phyloP scores from a whole-genome alignment of 2,329 filamentous ascomycete species.

The Bretziella fagacearum region DNA sequence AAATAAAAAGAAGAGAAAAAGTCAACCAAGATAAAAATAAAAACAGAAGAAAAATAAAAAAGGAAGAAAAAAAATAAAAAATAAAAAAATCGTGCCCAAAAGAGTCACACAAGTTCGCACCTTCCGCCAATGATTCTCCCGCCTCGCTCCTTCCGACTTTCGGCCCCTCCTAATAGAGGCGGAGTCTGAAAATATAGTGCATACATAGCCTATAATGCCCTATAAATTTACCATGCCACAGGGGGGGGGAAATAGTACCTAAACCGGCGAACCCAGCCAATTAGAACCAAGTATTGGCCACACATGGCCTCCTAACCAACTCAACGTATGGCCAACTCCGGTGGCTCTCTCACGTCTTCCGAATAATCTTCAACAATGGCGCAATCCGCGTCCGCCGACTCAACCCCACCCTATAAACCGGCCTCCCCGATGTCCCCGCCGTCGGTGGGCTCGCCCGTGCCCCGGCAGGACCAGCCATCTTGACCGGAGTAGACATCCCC shows the following conservation, averaged over 20 bases:
- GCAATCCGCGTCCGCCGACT: slow-evolving; percentile 35
- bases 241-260: not conserved
- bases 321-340: not conserved
- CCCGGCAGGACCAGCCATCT: not conserved
- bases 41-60: not conserved
- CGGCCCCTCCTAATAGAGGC: slow-evolving; percentile 11
- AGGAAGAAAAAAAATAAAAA: not conserved
- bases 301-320: too few species aligned
- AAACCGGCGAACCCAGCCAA: not conserved
- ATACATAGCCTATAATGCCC: not conserved
- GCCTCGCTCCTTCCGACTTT: slow-evolving; percentile 9
- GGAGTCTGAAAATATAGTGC: slow-evolving; percentile 1
- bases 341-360: slow-evolving; percentile 22
- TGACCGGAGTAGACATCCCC: not conserved
- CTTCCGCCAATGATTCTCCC: not conserved
- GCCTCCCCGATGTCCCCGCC: slow-evolving; percentile 17
- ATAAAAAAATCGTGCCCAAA: not conserved
- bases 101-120: slow-evolving; percentile 5
- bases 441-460: not conserved
- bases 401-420: slow-evolving; percentile 33
- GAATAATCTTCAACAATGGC: slow-evolving; percentile 33
- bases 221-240: not conserved
- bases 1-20: slow-evolving; percentile 1
- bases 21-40: not conserved
- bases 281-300: not conserved